Evolutionary conservation across 108 stramenopile genomes (phyloP), one percentile per base, ranked within the genome.

Genomic region (Hondaea fermentalgiana): DNA sequence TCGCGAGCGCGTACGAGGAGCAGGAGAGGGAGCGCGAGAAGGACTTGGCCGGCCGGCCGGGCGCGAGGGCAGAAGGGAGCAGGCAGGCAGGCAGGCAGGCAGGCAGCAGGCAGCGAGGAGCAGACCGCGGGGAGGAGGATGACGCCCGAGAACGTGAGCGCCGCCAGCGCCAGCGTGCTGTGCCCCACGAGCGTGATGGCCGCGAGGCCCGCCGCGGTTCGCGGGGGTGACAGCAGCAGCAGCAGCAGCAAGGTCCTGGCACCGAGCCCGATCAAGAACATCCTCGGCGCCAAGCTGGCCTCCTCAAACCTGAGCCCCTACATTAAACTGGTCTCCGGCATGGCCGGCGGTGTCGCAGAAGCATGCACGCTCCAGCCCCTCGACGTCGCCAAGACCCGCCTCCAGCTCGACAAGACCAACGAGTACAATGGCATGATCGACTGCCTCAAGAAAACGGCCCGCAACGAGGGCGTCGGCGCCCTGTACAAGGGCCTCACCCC

Each of bases 401-500:
- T 89, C 5, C 89, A 89, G 83, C 83, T 89, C 23, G 89, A 89
- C 60, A 51, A 59, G 17, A 57, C 51, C n/a, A 87, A 59, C 59
- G 47, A 88, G 72, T 89, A 89, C 83, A 87, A 69, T 4, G 89
- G 89, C 76, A 60, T 89, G 58, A n/a, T 89, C 16, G 45, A 87
- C 45, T 88, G 89, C 83, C 5, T 69, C 72, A 53, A 58, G 55
- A 89, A 87, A 45, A 98, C 98, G 88, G 90, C 98, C 6, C 91
- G 94, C 58, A 94, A 96, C 25, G 98, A 99, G 93, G 98, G 98
- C 44, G 96, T 97, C 72, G 88, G 94, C 47, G 95, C 97, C n/a
- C 93, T 99, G 69, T 99, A 99, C 96, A 99, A 98, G 92, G 98
- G 98, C 35, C 91, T 99, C 57, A 96, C 96, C 14, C 97, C 98